Evolutionary conservation across 2,329 filamentous ascomycete species (phyloP).

Genomic region (Epichloe elymi): DNA sequence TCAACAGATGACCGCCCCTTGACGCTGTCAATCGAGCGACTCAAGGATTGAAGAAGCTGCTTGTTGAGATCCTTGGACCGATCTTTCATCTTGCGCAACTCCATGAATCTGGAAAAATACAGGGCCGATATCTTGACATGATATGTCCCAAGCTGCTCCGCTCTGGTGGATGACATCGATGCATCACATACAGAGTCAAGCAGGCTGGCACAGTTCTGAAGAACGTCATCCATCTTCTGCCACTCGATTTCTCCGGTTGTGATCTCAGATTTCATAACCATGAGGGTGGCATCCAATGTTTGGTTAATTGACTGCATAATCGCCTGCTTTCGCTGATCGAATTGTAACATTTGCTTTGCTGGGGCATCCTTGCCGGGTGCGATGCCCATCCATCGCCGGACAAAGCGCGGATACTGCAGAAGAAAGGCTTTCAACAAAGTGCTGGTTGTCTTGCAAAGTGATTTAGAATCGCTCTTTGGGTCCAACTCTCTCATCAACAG

Average conservation of each 20-base stretch:
- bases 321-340: slow-evolving; percentile 45
- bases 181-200: slow-evolving; percentile 38
- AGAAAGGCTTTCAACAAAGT: slow-evolving; percentile 41
- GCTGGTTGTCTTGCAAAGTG: slow-evolving; percentile 12
- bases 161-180: slow-evolving; percentile 14
- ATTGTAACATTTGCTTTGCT: slow-evolving; percentile 45
- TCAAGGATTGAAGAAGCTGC: slow-evolving; percentile 41
- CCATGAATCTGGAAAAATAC: slow-evolving; percentile 51
- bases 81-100: slow-evolving; percentile 31
- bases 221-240: slow-evolving; percentile 41
- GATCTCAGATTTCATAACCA: slow-evolving; percentile 40
- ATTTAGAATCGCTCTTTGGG: slow-evolving; percentile 6
- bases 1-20: slow-evolving; percentile 40
- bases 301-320: slow-evolving; percentile 39
- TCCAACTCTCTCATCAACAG: slow-evolving; percentile 25
- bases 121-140: slow-evolving; percentile 57
- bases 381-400: slow-evolving; percentile 48
- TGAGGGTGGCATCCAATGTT: slow-evolving; percentile 47
- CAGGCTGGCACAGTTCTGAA: slow-evolving; percentile 42
- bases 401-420: slow-evolving; percentile 45
- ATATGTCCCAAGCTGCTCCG: slow-evolving; percentile 29
- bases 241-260: slow-evolving; percentile 35
- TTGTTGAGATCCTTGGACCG: slow-evolving; percentile 24
- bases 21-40: slow-evolving; percentile 50
- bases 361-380: slow-evolving; percentile 35